Percentiles rank a stretch among this genome's conserved stretches.
Evolutionary conservation across 2,329 filamentous ascomycete genomes (phyloP).

Genomic region (Zasmidium citrigriseum): DNA sequence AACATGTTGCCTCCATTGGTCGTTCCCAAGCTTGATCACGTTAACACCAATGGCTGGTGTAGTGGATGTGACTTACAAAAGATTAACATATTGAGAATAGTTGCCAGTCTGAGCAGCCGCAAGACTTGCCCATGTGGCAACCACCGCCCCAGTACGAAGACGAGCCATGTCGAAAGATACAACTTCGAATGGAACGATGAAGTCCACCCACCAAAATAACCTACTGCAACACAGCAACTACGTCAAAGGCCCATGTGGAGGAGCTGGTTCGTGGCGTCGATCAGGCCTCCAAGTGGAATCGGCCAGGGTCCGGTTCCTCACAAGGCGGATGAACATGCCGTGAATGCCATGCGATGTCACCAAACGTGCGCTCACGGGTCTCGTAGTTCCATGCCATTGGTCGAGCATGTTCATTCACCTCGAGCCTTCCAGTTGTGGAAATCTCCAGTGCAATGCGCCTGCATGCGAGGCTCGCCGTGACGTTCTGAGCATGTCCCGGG

Average conservation of each 20-base stretch:
- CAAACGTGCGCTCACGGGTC: neutral
- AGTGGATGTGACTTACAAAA: conserved; percentile 40
- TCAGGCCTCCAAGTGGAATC: neutral
- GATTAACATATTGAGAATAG: conserved; percentile 47
- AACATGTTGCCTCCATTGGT: conserved; percentile 46
- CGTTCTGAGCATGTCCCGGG: too few species aligned
- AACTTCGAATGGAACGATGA: neutral
- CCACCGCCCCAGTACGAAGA: too few species aligned
- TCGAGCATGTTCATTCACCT: neutral
- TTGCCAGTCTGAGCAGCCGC: conserved; percentile 17
- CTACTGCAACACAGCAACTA: neutral
- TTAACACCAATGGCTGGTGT: conserved; percentile 11
- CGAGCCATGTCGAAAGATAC: too few species aligned
- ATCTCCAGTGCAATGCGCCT: too few species aligned
- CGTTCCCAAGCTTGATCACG: conserved; percentile 34
- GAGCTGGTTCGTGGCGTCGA: neutral
- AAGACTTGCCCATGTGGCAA: too few species aligned
- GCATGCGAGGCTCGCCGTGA: too few species aligned
- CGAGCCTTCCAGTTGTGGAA: too few species aligned
- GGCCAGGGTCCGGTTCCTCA: neutral
- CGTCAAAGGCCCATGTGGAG: neutral
- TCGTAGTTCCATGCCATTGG: neutral
- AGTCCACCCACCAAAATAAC: neutral
- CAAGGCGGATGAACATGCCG: neutral
- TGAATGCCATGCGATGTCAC: neutral